Evolutionary conservation across 257 asterid species (phyloP).

Genomic region (Solanum rostratum): DNA sequence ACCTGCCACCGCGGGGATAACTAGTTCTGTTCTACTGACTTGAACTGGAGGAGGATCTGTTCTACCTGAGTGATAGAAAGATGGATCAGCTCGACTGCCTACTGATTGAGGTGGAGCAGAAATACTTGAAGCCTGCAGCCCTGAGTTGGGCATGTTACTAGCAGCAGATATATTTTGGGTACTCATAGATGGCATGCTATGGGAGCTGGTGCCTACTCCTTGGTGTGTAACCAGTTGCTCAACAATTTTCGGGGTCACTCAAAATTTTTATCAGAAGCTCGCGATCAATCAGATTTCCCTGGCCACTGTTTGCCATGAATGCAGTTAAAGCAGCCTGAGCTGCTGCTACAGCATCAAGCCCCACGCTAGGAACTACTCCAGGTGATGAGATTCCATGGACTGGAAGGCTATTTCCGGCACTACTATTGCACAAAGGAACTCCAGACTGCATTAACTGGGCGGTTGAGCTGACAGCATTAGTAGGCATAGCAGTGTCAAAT

Average conservation of each 20-base stretch:
- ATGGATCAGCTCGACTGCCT: constrained; percentile 19
- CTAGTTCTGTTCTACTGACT: constrained; percentile 20
- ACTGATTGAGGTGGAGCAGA: constrained; percentile 12
- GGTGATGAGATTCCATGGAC: constrained; percentile 7
- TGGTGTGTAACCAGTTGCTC: constrained; percentile 51
- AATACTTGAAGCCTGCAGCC: background rate
- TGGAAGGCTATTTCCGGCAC: background rate
- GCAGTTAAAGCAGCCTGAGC: constrained; percentile 55
- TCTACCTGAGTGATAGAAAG: constrained; percentile 12
- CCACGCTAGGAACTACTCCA: constrained; percentile 12
- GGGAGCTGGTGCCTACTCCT: constrained; percentile 11
- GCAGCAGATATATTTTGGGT: constrained; percentile 15
- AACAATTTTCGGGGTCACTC: constrained; percentile 58
- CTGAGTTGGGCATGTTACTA: constrained; percentile 13
- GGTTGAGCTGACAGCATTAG: constrained; percentile 11
- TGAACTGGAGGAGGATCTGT: constrained; percentile 19
- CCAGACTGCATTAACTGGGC: constrained; percentile 17
- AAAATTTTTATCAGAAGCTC: constrained; percentile 63
- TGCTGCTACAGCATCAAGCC: constrained; percentile 41
- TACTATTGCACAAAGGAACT: constrained; percentile 18
- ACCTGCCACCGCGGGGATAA: constrained; percentile 19
- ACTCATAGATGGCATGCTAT: constrained; percentile 11
- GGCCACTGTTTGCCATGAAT: constrained; percentile 20
- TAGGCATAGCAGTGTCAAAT: constrained; percentile 1
- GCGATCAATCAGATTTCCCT: constrained; percentile 45